Evolutionary conservation across 306 rosid species (phyloP).

Genomic region (Fragaria iinumae): DNA sequence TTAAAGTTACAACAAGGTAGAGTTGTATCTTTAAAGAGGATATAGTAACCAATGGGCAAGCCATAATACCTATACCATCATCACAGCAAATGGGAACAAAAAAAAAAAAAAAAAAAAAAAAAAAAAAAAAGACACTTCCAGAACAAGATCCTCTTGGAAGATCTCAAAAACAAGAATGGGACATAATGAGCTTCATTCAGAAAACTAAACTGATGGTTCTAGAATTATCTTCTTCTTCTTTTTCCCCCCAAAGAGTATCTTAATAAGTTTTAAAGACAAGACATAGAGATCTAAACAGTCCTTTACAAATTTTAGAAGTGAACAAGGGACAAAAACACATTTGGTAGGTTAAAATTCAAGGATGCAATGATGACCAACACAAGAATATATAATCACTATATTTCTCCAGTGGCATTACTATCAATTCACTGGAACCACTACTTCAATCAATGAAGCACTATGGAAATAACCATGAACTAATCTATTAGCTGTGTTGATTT

Average conservation of each 20-base stretch:
- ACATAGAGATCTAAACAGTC: neutral
- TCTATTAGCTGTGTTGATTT: neutral
- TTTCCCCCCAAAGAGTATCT: neutral
- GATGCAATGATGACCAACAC: slow-evolving; percentile 5
- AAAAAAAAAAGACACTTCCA: neutral
- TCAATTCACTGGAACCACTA: neutral
- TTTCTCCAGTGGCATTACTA: neutral
- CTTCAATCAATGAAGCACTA: neutral
- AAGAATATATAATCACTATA: neutral
- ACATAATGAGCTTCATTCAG: neutral
- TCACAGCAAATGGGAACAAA: neutral
- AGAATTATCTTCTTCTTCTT: neutral
- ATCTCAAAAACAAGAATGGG: neutral
- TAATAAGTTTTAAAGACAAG: neutral
- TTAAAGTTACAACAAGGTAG: neutral
- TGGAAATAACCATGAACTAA: neutral
- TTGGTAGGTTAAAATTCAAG: neutral
- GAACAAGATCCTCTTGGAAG: neutral
- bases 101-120: no score
- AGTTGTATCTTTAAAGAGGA: neutral
- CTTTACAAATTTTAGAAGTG: neutral
- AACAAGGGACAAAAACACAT: neutral
- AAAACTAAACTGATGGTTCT: neutral
- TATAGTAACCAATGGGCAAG: neutral
- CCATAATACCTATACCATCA: neutral